Evolutionary conservation across 768 basidiomycete species (phyloP), one percentile per base, ranked within the genome.

Genomic region (Dioszegia aurantiaca): DNA sequence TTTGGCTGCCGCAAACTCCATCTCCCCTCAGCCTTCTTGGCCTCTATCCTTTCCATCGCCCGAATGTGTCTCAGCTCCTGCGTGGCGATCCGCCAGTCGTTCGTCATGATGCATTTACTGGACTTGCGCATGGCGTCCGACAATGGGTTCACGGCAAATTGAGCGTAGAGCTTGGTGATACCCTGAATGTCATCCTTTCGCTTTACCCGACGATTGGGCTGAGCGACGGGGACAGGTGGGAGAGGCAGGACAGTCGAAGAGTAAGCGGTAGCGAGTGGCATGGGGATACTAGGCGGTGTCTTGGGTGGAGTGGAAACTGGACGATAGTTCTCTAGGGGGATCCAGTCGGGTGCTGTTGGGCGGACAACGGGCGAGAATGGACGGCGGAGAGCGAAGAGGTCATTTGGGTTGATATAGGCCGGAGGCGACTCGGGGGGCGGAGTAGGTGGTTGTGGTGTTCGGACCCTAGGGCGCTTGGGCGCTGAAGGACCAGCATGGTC

Each of bases 1-100:
- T 94, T 97, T 10, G 92, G 91, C 70, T 99, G 95, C 52, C 94
- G 80, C 67, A 94, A 89, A 64, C 88, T 87, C 94, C 95, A 99
- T 33, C 84, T 80, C 3, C 86, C 86, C 11, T 82, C 83, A 26
- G 83, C 82, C 75, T 95, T 93, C 58, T 97, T 81, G 27, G 79
- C 75, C 59, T 98, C 92, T 46, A 99, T 85, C 11, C 87, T 83
- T 45, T 93, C 90, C 62, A 95, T 81, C 0, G 90, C 85, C 40
- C 89, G 84, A 30, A 88, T 76, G 31, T 93, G 81, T 60, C 86
- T 82, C 58, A 94, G 70, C 70, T 97, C 93, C 17, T 82, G 79
- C 72, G 88, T 84, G 0, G 89, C 90, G 44, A 90, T 81, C 87
- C 90, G 67, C 55, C 63, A 62, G 46, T 77, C 75, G 19, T 39